Conservation (phyloP, 495 filamentous ascomycete species). For the Penicillium manginii region DNA sequence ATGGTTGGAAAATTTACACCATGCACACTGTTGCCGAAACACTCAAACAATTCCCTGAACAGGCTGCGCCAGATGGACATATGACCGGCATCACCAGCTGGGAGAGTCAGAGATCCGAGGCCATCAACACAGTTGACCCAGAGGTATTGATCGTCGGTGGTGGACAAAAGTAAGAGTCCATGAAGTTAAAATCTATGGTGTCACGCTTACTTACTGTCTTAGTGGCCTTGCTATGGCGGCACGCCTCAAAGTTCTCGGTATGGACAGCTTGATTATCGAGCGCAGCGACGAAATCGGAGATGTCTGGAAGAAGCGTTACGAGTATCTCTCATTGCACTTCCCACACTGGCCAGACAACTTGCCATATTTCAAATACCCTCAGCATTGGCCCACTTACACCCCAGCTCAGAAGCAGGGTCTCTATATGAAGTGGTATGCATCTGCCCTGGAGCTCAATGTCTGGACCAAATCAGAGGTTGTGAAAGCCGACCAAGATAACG, state of each 20-base stretch:
- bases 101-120: slow-evolving; percentile 26
- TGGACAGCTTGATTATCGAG: slow-evolving; percentile 65
- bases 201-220: slow-evolving; percentile 6
- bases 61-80: slow-evolving; percentile 23
- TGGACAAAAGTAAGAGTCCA: slow-evolving; percentile 28
- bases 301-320: slow-evolving; percentile 66
- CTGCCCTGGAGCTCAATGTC: slow-evolving; percentile 66
- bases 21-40: slow-evolving; percentile 30
- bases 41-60: slow-evolving; percentile 25
- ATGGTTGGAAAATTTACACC: slow-evolving; percentile 29
- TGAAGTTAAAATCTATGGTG: not conserved
- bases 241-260: slow-evolving; percentile 63
- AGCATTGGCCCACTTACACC: slow-evolving; percentile 62
- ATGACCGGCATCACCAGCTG: slow-evolving; percentile 31
- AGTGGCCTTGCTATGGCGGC: slow-evolving; percentile 51
- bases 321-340: slow-evolving; percentile 63
- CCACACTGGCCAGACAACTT: slow-evolving; percentile 69
- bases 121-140: slow-evolving; percentile 26
- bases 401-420: slow-evolving; percentile 73
- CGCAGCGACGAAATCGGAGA: slow-evolving; percentile 63
- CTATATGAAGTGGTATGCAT: slow-evolving; percentile 69
- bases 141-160: slow-evolving; percentile 30
- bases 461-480: slow-evolving; percentile 59
- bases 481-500: slow-evolving; percentile 46
- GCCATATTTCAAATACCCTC: slow-evolving; percentile 66